These are phyloP conservation scores for Didymella keratinophila DNA, from an alignment of 2,329 filamentous ascomycete genomes.

Conservation along the genomic window DNA sequence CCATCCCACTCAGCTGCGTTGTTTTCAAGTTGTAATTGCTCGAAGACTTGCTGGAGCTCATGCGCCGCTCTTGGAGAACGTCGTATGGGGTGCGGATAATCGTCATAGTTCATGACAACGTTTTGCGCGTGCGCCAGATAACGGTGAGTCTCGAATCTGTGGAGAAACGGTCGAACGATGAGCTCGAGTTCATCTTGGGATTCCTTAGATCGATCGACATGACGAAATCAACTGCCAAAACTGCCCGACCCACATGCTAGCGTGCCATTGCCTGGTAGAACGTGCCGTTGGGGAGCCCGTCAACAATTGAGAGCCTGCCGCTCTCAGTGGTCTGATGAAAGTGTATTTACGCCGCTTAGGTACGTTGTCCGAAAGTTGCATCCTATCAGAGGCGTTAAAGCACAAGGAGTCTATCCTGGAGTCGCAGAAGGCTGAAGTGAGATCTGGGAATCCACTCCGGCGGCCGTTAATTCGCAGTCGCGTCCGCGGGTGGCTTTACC, in stretches of 20 bases:
- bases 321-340: constrained; percentile 6
- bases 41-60: constrained; percentile 24
- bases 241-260: constrained; percentile 23
- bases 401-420: not conserved
- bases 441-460: constrained; percentile 14
- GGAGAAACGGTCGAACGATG: constrained; percentile 9
- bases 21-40: constrained; percentile 21
- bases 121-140: constrained; percentile 9
- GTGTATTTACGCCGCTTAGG: not conserved
- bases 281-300: constrained; percentile 13
- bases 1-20: not conserved
- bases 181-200: constrained; percentile 8
- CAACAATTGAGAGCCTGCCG: constrained; percentile 1
- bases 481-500: constrained; percentile 7
- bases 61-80: constrained; percentile 32
- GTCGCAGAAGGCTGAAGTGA: not conserved
- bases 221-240: constrained; percentile 25
- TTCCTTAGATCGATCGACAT: constrained; percentile 16
- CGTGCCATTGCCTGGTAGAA: constrained; percentile 14
- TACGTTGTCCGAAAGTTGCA: not conserved
- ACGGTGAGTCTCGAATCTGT: constrained; percentile 10
- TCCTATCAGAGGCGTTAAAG: constrained; percentile 10
- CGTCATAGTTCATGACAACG: constrained; percentile 28
- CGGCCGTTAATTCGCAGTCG: constrained; percentile 15
- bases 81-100: constrained; percentile 29